phyloP scores from a whole-genome alignment of 768 basidiomycete species.

The Amanita muscaria region DNA sequence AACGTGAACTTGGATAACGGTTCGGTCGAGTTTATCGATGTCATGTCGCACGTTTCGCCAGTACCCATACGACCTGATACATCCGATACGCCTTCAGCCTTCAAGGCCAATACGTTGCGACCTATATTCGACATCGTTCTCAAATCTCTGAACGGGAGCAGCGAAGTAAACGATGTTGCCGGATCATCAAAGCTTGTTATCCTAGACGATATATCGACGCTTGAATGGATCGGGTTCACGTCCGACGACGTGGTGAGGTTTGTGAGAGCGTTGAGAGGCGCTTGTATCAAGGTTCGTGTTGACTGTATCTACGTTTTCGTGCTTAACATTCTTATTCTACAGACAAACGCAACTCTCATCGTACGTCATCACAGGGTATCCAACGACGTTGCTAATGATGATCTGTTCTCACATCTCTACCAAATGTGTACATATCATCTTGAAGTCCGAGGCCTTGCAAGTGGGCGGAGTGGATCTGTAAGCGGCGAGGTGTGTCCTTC shows the following conservation, averaged over 20 bases:
- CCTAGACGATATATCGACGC: conserved; percentile 58
- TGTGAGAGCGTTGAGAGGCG: conserved; percentile 45
- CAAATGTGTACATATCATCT: conserved; percentile 63
- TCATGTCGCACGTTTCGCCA: conserved; percentile 28
- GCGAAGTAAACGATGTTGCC: too few relatives aligned
- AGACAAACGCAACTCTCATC: conserved; percentile 49
- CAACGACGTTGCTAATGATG: conserved; percentile 50
- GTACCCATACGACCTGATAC: too few relatives aligned
- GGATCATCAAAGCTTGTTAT: conserved; percentile 37
- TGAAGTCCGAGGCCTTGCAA: conserved; percentile 62
- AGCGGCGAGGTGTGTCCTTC: conserved; percentile 55
- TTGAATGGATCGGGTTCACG: conserved; percentile 66
- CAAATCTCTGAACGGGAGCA: conserved; percentile 13
- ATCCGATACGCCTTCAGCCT: conserved; percentile 11
- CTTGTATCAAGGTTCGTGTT: conserved; percentile 48
- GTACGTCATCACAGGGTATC: conserved; percentile 58
- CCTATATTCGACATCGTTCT: conserved; percentile 29
- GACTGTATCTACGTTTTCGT: too few relatives aligned
- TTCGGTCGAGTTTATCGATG: conserved; percentile 47
- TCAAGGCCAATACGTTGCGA: conserved; percentile 19
- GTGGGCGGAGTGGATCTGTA: conserved; percentile 69
- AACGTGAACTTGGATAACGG: conserved; percentile 32
- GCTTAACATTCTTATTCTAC: neutral
- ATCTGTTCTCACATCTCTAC: conserved; percentile 47
- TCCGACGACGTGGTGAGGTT: conserved; percentile 45